A percentile compares a stretch with the other conserved stretches of the same genome.
Conservation (phyloP, 257 asterid genomes). For the Mentha longifolia region DNA sequence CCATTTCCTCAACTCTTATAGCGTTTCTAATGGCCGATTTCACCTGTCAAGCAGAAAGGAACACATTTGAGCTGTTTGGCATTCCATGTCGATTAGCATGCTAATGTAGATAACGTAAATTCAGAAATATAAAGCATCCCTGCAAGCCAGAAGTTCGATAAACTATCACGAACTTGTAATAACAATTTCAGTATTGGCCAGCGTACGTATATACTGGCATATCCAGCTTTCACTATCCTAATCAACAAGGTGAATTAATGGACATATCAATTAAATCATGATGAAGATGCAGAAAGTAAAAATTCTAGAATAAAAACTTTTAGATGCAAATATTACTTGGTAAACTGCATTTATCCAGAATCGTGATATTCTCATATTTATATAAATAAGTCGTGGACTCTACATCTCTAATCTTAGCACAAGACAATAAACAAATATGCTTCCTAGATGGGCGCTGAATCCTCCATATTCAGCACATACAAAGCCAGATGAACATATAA, state of each 20-base stretch:
- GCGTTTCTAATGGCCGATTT: conserved; percentile 64
- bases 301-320: neutral
- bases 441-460: neutral
- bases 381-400: neutral
- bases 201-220: conserved; percentile 1
- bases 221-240: neutral
- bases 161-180: neutral
- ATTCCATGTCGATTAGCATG: conserved; percentile 17
- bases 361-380: conserved; percentile 2
- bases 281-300: neutral
- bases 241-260: conserved; percentile 11
- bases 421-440: conserved; percentile 17
- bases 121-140: conserved; percentile 26
- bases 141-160: conserved; percentile 14
- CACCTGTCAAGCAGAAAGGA: conserved; percentile 51
- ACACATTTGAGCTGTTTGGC: neutral
- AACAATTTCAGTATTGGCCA: neutral
- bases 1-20: conserved; percentile 65
- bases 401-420: conserved; percentile 7
- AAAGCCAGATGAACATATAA: conserved; percentile 10
- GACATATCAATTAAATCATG: conserved; percentile 8
- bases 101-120: conserved; percentile 19
- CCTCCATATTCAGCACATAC: neutral
- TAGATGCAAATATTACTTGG: conserved; percentile 13
- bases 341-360: conserved; percentile 5